Evolutionary conservation across 2,329 filamentous ascomycete genomes (phyloP), one percentile per base, ranked within the genome.

Genomic region (Waltergamsia citrina): DNA sequence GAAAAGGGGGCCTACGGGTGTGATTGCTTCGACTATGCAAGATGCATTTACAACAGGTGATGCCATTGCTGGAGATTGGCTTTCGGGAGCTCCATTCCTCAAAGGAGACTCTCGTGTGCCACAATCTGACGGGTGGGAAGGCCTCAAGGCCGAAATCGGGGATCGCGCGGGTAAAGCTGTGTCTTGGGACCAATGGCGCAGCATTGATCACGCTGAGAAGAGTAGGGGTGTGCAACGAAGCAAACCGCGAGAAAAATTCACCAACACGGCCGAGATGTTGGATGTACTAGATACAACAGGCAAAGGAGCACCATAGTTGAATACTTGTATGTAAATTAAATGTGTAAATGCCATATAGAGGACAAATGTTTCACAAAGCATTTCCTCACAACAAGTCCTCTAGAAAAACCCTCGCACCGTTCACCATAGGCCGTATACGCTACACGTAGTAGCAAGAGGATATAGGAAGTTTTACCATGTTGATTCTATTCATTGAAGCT

Each of bases 21-120:
- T 96, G 4, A 98, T 98, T 53, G 90, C 90, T 2, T 87, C 81
- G 20, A 98, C 92, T 0, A 94, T 98, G 86, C 76, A 82, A 39
- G 92, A 98, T 54, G 90, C 92, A 0, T 98, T 96, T 49, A 71
- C 74, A 7, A 94, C 87, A 1, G 92, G 79, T 2, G 88, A 95
- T 51, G 77, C 81, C 3, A 83, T 98, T 41, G 74, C 74, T 1
- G 62, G 72, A n/a, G 92, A 98, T 51, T 90, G 86, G 81, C 44
- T 53, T 12, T 50, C 59, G 1, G 57, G 58, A 3, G 47, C 44
- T 2, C 41, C 49, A 2, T 73, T 75, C 35, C 47, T 71, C 2
- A 40, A 48, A 15, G n/a, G 16, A 5, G 12, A 19, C 7, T 20
- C 14, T 7, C 17, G 23, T 41, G 42, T 8, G 42, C 41, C 24